These are phyloP conservation scores for Fusarium sp. DNA, from an alignment of 2,329 filamentous ascomycete species.

Conservation along the genomic window DNA sequence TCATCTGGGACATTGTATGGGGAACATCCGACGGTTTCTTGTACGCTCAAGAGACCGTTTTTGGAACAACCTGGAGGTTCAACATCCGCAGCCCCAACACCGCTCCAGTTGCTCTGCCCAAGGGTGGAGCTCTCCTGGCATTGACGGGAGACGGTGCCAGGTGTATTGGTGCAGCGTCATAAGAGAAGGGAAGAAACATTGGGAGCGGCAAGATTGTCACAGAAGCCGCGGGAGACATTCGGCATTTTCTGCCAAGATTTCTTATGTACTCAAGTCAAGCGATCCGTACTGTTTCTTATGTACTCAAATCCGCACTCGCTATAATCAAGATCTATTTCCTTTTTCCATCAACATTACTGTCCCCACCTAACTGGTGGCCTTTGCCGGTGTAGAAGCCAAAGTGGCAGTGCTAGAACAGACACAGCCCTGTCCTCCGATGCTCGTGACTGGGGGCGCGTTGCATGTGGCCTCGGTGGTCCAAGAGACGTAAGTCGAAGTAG, in stretches of 20 bases:
- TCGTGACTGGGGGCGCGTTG: conserved; percentile 56
- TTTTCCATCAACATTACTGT: not conserved
- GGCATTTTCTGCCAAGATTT: conserved; percentile 16
- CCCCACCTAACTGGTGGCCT: conserved; percentile 11
- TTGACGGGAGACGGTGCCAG: conserved; percentile 27
- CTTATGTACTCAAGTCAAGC: conserved; percentile 19
- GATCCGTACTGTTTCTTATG: conserved; percentile 17
- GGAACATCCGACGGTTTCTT: not conserved
- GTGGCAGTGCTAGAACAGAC: conserved; percentile 47
- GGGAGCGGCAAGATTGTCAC: conserved; percentile 30
- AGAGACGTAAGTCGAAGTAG: conserved; percentile 43
- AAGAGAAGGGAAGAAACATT: not conserved
- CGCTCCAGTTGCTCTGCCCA: not conserved
- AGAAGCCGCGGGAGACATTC: conserved; percentile 11
- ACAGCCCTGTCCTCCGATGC: conserved; percentile 53
- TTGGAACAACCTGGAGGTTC: conserved; percentile 27
- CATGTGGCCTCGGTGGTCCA: conserved; percentile 57
- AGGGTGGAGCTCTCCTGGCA: conserved; percentile 9
- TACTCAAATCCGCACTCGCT: conserved; percentile 11
- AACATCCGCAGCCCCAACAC: not conserved
- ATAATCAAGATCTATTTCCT: conserved; percentile 15
- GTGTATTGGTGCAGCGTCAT: not conserved
- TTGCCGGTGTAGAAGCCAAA: conserved; percentile 29
- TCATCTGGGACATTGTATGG: conserved; percentile 12
- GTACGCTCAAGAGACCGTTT: conserved; percentile 8